Base-by-base conservation (phyloP, 768 basidiomycete species). In the Termitomyces bulborhizus region DNA sequence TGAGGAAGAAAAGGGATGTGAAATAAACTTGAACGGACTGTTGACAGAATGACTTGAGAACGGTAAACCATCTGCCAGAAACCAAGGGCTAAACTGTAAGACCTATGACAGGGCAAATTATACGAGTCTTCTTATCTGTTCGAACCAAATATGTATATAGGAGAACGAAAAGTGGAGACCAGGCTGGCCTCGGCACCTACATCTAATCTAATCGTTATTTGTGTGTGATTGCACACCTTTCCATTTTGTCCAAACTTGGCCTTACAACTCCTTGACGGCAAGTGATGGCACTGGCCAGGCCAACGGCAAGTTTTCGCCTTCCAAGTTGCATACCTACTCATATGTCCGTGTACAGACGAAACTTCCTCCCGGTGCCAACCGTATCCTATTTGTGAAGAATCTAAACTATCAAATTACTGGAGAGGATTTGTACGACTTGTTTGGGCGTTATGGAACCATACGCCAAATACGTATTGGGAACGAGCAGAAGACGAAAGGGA, bases 361-460 rank as follows among this genome's bases (percentile, higher is more conserved):
- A 67, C 82, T 94, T n/a, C 92, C 92, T 3, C 88, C 92, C 26
- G 91, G 92, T 52, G 93, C 91, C 16, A 94, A 94, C 67, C 83
- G 93, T 45, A 91, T 96, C 53, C 80, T 96, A 42, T 96, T 93
- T 63, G 90, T 94, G 27, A 95, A 95, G 71, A 96, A 96, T 66
- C 73, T 96, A 52, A 93, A 90, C 70, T 95, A 94, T 72, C 85
- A 86, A 69, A 93, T 93, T 61, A 93, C 86, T 32, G 94, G 94
- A 51, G 90, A 93, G 58, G 94, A 98, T 70, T 70, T 98, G 62
- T 98, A 98, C 70, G 96, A 98, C 74, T 77, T 98, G 59, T 98
- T 99, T 63, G 96, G 94, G 53, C 90, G 93, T 60, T 99, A 98
- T 74, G 96, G 96, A 46, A 90, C 90, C 63, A 90, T 99, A 62